Base-by-base conservation (phyloP, 495 filamentous ascomycete genomes). In the Tuber indicum region DNA sequence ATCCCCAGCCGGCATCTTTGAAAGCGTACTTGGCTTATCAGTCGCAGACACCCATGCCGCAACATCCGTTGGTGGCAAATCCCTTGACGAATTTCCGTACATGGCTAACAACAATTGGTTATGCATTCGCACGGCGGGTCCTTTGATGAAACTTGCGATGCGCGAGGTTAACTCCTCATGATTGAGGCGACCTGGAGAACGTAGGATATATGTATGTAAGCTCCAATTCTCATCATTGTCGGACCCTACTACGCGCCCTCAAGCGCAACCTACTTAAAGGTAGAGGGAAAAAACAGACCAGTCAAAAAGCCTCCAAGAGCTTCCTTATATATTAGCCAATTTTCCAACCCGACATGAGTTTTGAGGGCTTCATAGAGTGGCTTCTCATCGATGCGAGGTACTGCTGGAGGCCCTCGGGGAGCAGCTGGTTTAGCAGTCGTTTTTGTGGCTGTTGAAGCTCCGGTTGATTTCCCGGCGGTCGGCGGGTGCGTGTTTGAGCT, bases 1-100 rank as follows among this genome's bases (percentile, higher is more conserved):
- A 88, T 98, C 96, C 66, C 93, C 93, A 14, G 90, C 89, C 43
- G 92, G 92, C 84, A 96, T 95, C 72, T 89, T 90, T 75, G 90
- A 86, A 41, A 89, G 90, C n/a, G 88, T 84, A 21, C 88, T 86
- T n/a, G 94, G 94, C 86, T 98, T 98, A 86, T 98, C 95, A 82
- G 96, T 97, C 39, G 93, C 93, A 79, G 92, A 94, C 74, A 99
- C 96, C 94, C 94, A 99, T 80, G 89, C 92, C 76, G 96, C 96
- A 80, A 97, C 92, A 79, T 94, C 94, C 85, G 92, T 91, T 83
- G 97, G 94, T 9, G 96, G 96, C 82, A 92, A 90, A 84, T 99
- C 96, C 76, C 96, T 89, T 41, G 89, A 91, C 71, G 92, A 88
- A 86, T 99, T 99, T 77, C 89, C 92, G 82, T 92, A 92, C 82